Evolutionary conservation across 2,329 filamentous ascomycete genomes (phyloP).

Genomic region (Calonectria montana): DNA sequence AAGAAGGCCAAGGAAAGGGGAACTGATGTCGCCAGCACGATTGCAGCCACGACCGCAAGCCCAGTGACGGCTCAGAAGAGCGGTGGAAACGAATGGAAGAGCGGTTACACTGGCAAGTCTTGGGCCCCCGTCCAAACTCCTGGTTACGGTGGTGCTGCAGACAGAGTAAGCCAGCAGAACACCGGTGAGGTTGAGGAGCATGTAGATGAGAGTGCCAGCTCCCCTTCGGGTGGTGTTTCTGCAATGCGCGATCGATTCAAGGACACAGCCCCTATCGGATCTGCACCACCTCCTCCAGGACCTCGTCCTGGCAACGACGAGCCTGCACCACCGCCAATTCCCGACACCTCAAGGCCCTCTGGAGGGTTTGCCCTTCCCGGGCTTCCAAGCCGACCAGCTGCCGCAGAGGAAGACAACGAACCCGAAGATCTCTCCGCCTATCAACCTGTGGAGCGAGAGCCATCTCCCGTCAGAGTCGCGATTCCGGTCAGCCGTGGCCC

Average conservation of each 20-base stretch:
- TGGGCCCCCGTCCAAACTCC: constrained; percentile 86
- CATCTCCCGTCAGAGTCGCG: constrained; percentile 86
- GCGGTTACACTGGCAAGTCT: constrained; percentile 87
- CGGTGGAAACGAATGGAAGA: constrained; percentile 82
- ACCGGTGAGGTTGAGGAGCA: constrained; percentile 67
- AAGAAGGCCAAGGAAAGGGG: constrained; percentile 88
- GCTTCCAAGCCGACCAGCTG: constrained; percentile 71
- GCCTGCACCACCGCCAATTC: constrained; percentile 61
- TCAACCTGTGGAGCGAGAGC: constrained; percentile 59
- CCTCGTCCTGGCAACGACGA: constrained; percentile 52
- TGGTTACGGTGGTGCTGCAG: constrained; percentile 69
- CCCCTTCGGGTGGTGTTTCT: constrained; percentile 73
- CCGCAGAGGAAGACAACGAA: constrained; percentile 65
- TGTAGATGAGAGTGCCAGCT: constrained; percentile 62
- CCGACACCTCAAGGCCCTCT: constrained; percentile 76
- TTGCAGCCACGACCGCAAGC: constrained; percentile 58
- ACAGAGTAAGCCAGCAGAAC: constrained; percentile 65
- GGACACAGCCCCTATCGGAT: constrained; percentile 77
- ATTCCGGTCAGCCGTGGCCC: constrained; percentile 81
- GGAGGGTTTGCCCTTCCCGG: constrained; percentile 84
- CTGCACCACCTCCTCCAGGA: constrained; percentile 51
- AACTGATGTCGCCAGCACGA: constrained; percentile 53
- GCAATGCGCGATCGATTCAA: constrained; percentile 87
- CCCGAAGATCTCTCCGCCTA: constrained; percentile 61
- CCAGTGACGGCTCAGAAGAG: constrained; percentile 76